Evolutionary conservation across 768 basidiomycete genomes (phyloP), one percentile per base, ranked within the genome.

Genomic region (Boletellus ananas): DNA sequence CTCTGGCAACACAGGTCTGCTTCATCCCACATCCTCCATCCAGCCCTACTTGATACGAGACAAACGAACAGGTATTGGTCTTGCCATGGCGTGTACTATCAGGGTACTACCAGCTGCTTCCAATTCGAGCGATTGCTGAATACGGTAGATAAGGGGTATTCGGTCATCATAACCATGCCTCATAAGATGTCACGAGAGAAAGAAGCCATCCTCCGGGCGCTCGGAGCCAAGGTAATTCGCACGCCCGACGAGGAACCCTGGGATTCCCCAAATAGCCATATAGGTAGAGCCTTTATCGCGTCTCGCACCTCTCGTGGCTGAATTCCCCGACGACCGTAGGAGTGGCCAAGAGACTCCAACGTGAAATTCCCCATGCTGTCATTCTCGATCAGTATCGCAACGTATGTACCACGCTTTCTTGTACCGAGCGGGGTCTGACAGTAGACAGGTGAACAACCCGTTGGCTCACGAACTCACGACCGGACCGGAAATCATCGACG

Each of bases 121-220:
- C 40, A 33, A 14, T 36, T 55, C 37, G 61, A 67, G 72, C 51
- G 60, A 64, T 58, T 76, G 67, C 83, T 86, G 84, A 86, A 89
- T 87, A 84, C 82, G 77, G 69, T 70, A 83, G 80, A 80, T 81
- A 84, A 91, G 90, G 90, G 89, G 73, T 92, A 92, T 81, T 81
- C 87, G 34, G 84, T 90, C 53, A 87, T 93, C 62, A 92, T 92
- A 69, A 87, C 85, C 56, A 73, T 96, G 69, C 94, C 94, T 34
- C 84, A 92, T 65, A 97, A 97, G 74, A 98, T 97, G 95, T 93
- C 90, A 5, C 68, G 83, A 49, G 95, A 99, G 72, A 99, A 99
- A 69, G 93, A 94, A 71, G 90, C 90, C 1, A 79, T 90, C 20
- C 76, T 99, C 25, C 84, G 90, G 35, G 92, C 93, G 0, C 78